These are phyloP conservation scores for Sarocladiaceae sp. DNA, from an alignment of 2,329 filamentous ascomycete genomes.

Conservation along the genomic window DNA sequence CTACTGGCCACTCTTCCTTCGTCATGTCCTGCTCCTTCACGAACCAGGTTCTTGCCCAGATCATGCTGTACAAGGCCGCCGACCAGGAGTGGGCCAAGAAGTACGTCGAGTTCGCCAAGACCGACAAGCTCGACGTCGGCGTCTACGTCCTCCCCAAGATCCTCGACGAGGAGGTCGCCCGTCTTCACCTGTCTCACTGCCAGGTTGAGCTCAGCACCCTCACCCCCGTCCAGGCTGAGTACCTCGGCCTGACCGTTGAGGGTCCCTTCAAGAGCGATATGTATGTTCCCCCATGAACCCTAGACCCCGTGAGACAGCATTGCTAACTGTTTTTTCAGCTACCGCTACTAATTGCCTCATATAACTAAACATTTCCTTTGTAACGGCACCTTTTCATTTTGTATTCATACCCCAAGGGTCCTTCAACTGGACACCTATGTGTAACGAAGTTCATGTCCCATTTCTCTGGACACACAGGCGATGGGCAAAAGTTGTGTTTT, in stretches of 20 bases:
- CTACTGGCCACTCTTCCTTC: constrained; percentile 98
- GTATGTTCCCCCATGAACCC: constrained; percentile 41
- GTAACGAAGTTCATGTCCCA: constrained; percentile 23
- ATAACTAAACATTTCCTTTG: constrained; percentile 15
- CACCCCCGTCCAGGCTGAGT: constrained; percentile 82
- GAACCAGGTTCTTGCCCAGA: constrained; percentile 99
- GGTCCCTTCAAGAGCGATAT: constrained; percentile 96
- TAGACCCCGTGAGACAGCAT: background rate
- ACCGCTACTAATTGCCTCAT: constrained; percentile 43
- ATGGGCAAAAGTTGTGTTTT: constrained; percentile 33
- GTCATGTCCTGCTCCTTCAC: constrained; percentile 99
- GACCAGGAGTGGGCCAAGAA: constrained; percentile 85
- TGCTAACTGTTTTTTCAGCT: constrained; percentile 23
- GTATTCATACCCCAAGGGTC: constrained; percentile 27
- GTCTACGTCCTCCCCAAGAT: constrained; percentile 97
- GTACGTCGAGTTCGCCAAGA: constrained; percentile 93
- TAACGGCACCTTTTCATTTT: constrained; percentile 17
- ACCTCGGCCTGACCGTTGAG: constrained; percentile 78
- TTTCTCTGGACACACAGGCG: constrained; percentile 23
- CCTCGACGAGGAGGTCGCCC: constrained; percentile 96
- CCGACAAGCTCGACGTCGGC: constrained; percentile 80
- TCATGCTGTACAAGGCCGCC: constrained; percentile 91
- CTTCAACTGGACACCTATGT: constrained; percentile 34
- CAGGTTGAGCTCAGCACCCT: constrained; percentile 91
- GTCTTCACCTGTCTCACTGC: constrained; percentile 86